Conservation (phyloP, 805 yeast species). For the Candida loeiensis region DNA sequence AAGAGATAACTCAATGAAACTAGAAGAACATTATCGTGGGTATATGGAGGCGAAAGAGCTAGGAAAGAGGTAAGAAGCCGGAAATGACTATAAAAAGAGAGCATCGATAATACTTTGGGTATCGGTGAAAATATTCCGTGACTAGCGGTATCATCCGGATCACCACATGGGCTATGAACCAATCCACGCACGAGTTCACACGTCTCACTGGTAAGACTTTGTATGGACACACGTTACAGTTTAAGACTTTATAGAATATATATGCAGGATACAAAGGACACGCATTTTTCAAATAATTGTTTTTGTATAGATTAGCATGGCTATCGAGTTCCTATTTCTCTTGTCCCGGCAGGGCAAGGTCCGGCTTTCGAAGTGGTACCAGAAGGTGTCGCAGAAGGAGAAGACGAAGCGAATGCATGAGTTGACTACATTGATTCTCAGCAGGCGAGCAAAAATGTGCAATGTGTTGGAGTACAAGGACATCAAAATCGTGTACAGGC, state of each 20-base stretch:
- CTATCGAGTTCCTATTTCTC: conserved; percentile 72
- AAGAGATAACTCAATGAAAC: background rate
- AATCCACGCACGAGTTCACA: too few species aligned
- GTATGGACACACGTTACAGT: too few species aligned
- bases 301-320: conserved; percentile 42
- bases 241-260: conserved; percentile 1
- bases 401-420: conserved; percentile 81
- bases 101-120: too few species aligned
- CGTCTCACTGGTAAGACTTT: background rate
- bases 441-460: conserved; percentile 92
- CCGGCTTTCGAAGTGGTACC: conserved; percentile 90
- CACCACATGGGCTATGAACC: too few species aligned
- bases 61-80: background rate
- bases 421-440: conserved; percentile 76
- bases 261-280: conserved; percentile 2
- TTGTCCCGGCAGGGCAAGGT: conserved; percentile 95
- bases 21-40: background rate
- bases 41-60: background rate
- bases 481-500: conserved; percentile 79
- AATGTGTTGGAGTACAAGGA: conserved; percentile 85
- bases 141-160: too few species aligned
- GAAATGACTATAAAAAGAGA: too few species aligned
- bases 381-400: conserved; percentile 77
- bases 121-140: too few species aligned
- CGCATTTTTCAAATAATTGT: conserved; percentile 1